These are phyloP conservation scores for Curvularia spicifera DNA, from an alignment of 2,329 filamentous ascomycete genomes.

Conservation along the genomic window DNA sequence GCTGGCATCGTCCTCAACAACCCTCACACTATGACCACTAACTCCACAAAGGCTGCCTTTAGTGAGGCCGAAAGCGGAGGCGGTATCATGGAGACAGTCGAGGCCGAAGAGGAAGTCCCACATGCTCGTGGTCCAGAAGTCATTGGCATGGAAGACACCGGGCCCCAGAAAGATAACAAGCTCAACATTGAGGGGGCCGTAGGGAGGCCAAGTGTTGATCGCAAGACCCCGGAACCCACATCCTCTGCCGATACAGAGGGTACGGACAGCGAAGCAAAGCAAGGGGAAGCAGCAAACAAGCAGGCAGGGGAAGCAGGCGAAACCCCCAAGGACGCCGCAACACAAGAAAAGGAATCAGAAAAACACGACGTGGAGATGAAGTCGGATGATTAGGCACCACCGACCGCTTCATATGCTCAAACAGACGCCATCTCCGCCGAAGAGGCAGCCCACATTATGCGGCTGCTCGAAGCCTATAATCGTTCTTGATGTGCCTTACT, in stretches of 20 bases:
- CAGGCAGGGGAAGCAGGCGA: background rate
- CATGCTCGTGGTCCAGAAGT: conserved; percentile 85
- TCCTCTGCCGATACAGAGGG: conserved; percentile 10
- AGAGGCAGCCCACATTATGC: background rate
- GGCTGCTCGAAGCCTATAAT: background rate
- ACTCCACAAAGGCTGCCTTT: conserved; percentile 36
- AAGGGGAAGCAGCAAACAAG: conserved; percentile 9
- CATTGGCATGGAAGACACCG: conserved; percentile 86
- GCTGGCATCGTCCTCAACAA: conserved; percentile 74
- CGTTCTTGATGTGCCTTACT: background rate
- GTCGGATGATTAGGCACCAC: conserved; percentile 17
- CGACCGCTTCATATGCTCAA: background rate
- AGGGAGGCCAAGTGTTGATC: conserved; percentile 43
- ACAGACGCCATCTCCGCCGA: background rate
- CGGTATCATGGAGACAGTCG: conserved; percentile 44
- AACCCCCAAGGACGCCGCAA: conserved; percentile 1
- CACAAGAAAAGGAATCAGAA: conserved; percentile 1
- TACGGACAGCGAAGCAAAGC: conserved; percentile 34
- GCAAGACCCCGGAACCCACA: conserved; percentile 35
- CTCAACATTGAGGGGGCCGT: conserved; percentile 48
- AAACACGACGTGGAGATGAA: conserved; percentile 19
- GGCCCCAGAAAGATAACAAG: conserved; percentile 71
- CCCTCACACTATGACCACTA: conserved; percentile 40
- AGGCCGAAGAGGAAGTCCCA: conserved; percentile 65
- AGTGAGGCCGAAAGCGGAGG: conserved; percentile 40